Evolutionary conservation across 345 rosid species (phyloP).

Genomic region (Angophora floribunda): DNA sequence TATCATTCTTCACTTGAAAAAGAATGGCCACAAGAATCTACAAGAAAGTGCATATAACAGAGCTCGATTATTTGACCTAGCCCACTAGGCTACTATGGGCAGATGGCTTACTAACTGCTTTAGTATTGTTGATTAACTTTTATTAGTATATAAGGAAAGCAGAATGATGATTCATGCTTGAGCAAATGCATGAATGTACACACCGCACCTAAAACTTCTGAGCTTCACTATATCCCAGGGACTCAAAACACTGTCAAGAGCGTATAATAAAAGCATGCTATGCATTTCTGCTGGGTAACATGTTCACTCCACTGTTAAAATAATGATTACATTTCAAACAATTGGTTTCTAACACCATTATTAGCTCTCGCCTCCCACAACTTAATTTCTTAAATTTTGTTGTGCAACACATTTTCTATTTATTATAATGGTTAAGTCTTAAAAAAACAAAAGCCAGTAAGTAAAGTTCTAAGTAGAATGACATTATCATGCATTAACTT

Average conservation of each 20-base stretch:
- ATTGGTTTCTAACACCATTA: not conserved
- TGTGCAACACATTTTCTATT: not conserved
- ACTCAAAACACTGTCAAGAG: not conserved
- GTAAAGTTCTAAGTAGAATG: not conserved
- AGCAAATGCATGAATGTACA: not conserved
- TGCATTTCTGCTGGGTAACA: not conserved
- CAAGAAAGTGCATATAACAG: not conserved
- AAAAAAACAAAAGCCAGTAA: not conserved
- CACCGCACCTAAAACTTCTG: not conserved
- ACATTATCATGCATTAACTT: not conserved
- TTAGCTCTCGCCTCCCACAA: not conserved
- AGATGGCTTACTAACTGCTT: not conserved
- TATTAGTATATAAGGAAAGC: not conserved
- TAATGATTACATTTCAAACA: not conserved
- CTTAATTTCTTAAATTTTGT: not conserved
- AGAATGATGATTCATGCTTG: not conserved
- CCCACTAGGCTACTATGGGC: not conserved
- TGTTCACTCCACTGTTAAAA: not conserved
- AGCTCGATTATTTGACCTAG: not conserved
- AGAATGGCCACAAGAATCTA: not conserved
- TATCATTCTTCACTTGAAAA: not conserved
- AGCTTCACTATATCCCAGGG: not conserved
- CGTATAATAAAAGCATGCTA: not conserved
- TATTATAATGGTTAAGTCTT: not conserved
- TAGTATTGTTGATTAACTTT: not conserved